Evolutionary conservation across 1,139 yeast genomes (phyloP).

Genomic region (Candida labiduridarum): DNA sequence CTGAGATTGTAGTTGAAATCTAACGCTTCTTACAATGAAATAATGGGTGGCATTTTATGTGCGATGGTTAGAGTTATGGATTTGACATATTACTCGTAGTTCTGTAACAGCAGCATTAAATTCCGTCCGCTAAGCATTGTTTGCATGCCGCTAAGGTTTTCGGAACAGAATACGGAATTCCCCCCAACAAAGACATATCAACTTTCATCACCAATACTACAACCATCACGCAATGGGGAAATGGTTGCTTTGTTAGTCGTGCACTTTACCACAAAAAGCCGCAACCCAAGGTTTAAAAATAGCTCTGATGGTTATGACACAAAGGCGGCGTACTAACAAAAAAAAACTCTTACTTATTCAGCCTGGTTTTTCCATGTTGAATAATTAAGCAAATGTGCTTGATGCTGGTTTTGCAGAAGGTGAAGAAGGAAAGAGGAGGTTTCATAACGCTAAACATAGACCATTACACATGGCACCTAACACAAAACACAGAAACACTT

Average conservation of each 20-base stretch:
- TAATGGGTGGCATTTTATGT: background rate
- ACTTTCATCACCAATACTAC: background rate
- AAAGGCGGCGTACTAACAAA: background rate
- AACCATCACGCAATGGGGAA: no score
- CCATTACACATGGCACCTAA: no score
- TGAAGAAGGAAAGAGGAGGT: background rate
- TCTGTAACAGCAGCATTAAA: no score
- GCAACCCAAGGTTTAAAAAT: background rate
- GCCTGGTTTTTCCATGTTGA: background rate
- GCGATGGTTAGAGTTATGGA: background rate
- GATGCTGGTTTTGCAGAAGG: conserved; percentile 1
- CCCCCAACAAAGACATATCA: background rate
- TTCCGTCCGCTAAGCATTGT: no score
- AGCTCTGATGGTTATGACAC: background rate
- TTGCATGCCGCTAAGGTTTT: no score
- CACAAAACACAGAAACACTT: background rate
- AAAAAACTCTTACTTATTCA: background rate
- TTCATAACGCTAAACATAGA: background rate
- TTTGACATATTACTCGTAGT: background rate
- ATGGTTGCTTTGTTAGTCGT: no score
- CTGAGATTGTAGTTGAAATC: background rate
- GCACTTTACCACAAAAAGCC: background rate
- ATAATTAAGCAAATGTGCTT: background rate
- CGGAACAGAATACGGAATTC: no score
- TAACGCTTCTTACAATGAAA: background rate